Conservation (phyloP, 805 yeast species). For the Geotrichum ghanense region DNA sequence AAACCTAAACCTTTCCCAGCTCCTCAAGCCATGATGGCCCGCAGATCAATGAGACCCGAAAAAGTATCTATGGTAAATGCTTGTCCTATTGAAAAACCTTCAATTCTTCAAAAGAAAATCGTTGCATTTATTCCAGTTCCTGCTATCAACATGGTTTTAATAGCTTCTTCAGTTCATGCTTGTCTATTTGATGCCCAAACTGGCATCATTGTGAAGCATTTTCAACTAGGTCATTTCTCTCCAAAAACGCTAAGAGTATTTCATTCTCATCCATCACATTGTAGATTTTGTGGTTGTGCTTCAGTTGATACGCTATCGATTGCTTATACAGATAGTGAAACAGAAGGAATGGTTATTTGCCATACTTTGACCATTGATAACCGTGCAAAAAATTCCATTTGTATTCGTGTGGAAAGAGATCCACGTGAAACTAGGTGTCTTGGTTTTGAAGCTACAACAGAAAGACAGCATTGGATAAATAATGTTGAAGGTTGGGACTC, state of each 20-base stretch:
- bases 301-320: conserved; percentile 63
- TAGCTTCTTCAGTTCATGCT: conserved; percentile 11
- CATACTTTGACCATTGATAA: conserved; percentile 67
- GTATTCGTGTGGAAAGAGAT: conserved; percentile 85
- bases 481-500: conserved; percentile 69
- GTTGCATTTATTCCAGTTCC: conserved; percentile 14
- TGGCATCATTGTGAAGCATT: conserved; percentile 53
- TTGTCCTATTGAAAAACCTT: not conserved
- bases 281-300: conserved; percentile 85
- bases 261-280: conserved; percentile 79
- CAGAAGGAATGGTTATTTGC: conserved; percentile 42
- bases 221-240: conserved; percentile 52
- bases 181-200: conserved; percentile 60
- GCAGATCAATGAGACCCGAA: not conserved
- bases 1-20: not conserved
- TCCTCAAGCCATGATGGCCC: not conserved
- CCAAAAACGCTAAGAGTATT: conserved; percentile 53
- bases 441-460: conserved; percentile 68
- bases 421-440: conserved; percentile 83
- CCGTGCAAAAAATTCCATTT: conserved; percentile 66
- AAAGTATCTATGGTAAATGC: too few species aligned
- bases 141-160: conserved; percentile 17
- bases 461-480: conserved; percentile 54
- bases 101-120: not conserved
- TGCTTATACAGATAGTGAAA: conserved; percentile 52